phyloP scores from a whole-genome alignment of 371 early-diverging fungal species.

The Mucor piriformis region DNA sequence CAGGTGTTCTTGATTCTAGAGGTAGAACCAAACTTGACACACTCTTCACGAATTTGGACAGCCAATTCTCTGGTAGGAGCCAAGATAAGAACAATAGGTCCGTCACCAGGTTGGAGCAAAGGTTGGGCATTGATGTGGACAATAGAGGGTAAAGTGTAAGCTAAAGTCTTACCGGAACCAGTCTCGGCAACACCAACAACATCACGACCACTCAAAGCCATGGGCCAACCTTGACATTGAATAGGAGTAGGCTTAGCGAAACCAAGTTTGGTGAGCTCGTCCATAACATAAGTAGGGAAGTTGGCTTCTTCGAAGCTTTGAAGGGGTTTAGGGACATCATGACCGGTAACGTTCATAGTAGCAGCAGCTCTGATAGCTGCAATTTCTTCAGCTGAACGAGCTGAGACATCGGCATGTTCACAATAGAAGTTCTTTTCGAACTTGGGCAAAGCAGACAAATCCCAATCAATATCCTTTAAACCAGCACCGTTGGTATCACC shows the following conservation, averaged over 20 bases:
- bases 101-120: slow-evolving; percentile 93
- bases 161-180: slow-evolving; percentile 98
- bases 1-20: slow-evolving; percentile 94
- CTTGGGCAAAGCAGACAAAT: slow-evolving; percentile 62
- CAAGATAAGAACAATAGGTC: slow-evolving; percentile 93
- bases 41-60: slow-evolving; percentile 93
- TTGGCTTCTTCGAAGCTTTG: slow-evolving; percentile 82
- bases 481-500: slow-evolving; percentile 59
- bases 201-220: slow-evolving; percentile 98
- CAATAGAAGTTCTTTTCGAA: slow-evolving; percentile 97
- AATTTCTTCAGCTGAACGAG: slow-evolving; percentile 61
- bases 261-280: slow-evolving; percentile 82
- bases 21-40: slow-evolving; percentile 86
- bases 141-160: slow-evolving; percentile 96
- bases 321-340: slow-evolving; percentile 79
- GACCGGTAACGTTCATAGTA: slow-evolving; percentile 77
- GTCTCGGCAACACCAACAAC: slow-evolving; percentile 99
- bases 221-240: slow-evolving; percentile 99
- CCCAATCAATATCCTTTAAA: slow-evolving; percentile 73
- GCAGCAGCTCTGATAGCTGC: slow-evolving; percentile 66
- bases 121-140: slow-evolving; percentile 99
- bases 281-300: slow-evolving; percentile 85
- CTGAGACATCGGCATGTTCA: slow-evolving; percentile 68
- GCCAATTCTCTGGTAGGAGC: slow-evolving; percentile 96
- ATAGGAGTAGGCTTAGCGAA: slow-evolving; percentile 96